phyloP scores from a whole-genome alignment of 2,329 filamentous ascomycete genomes.

The Didymella lethalis region DNA sequence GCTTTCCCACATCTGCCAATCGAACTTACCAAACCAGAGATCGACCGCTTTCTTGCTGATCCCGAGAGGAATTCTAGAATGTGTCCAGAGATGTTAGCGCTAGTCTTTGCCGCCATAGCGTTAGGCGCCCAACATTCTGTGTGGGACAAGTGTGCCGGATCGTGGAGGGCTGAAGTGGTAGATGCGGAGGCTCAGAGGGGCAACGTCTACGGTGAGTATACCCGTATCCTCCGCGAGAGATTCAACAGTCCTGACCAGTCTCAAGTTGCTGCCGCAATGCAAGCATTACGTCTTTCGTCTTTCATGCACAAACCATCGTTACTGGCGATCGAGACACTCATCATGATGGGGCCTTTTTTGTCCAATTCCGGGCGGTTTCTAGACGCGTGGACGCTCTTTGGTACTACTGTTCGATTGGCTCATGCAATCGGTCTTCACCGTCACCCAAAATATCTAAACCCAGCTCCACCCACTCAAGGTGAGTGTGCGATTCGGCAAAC shows the following conservation, averaged over 20 bases:
- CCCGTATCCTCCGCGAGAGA: no score
- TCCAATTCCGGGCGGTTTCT: slow-evolving; percentile 60
- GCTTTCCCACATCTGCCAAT: slow-evolving; percentile 57
- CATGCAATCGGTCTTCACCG: slow-evolving; percentile 61
- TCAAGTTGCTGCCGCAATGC: slow-evolving; percentile 59
- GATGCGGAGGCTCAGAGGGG: slow-evolving; percentile 48
- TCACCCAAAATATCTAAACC: slow-evolving; percentile 57
- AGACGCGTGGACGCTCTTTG: slow-evolving; percentile 60
- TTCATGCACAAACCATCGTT: slow-evolving; percentile 60
- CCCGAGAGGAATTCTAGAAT: slow-evolving; percentile 53
- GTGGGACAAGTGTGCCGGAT: slow-evolving; percentile 52
- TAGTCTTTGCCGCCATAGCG: slow-evolving; percentile 58
- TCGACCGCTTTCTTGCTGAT: slow-evolving; percentile 56
- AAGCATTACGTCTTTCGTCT: slow-evolving; percentile 58
- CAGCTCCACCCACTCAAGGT: slow-evolving; percentile 50
- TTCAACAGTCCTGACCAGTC: slow-evolving; percentile 6
- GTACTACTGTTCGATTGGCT: slow-evolving; percentile 58
- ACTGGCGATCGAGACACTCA: slow-evolving; percentile 55
- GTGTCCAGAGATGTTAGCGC: slow-evolving; percentile 58
- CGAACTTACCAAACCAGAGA: slow-evolving; percentile 54
- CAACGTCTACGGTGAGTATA: slow-evolving; percentile 56
- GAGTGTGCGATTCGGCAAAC: slow-evolving; percentile 55
- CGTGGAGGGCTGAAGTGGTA: slow-evolving; percentile 51
- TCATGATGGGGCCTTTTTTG: slow-evolving; percentile 59
- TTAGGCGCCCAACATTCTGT: slow-evolving; percentile 57